These are phyloP conservation scores for Leersia perrieri DNA, from an alignment of 176 grass and related monocot genomes.

Conservation along the genomic window DNA sequence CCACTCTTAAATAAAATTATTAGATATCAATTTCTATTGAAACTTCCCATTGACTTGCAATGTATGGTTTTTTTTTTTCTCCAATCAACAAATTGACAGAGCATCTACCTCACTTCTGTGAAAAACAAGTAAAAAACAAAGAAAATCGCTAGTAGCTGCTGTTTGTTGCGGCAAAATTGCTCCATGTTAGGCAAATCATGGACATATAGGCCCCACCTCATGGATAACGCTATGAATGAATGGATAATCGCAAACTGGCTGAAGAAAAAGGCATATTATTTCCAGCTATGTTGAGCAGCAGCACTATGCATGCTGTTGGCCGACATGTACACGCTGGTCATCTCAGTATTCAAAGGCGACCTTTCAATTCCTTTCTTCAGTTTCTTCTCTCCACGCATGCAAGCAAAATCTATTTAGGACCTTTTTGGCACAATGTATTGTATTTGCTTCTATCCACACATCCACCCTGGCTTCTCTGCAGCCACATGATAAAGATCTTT, in stretches of 20 bases:
- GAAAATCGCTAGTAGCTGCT: neutral
- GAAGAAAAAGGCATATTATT: slow-evolving; percentile 22
- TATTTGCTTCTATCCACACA: slow-evolving; percentile 12
- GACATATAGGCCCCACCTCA: neutral
- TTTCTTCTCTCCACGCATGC: neutral
- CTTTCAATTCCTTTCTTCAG: neutral
- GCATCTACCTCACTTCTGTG: neutral
- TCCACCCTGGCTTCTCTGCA: slow-evolving; percentile 24
- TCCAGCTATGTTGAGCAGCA: neutral
- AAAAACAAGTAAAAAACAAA: neutral
- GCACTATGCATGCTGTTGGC: neutral
- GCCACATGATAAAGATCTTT: slow-evolving; percentile 52
- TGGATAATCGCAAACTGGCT: neutral
- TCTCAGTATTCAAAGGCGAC: neutral
- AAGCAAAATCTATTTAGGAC: slow-evolving; percentile 13
- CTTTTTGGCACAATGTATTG: slow-evolving; percentile 22
- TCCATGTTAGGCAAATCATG: neutral
- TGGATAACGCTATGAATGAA: neutral
- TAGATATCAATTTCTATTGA: no score
- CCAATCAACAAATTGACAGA: neutral
- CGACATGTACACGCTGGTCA: neutral
- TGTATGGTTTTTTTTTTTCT: no score
- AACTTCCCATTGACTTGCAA: no score
- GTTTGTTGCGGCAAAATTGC: neutral
- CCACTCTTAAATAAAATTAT: no score